These are phyloP conservation scores for Tirmania nivea DNA, from an alignment of 495 filamentous ascomycete genomes.

Conservation along the genomic window DNA sequence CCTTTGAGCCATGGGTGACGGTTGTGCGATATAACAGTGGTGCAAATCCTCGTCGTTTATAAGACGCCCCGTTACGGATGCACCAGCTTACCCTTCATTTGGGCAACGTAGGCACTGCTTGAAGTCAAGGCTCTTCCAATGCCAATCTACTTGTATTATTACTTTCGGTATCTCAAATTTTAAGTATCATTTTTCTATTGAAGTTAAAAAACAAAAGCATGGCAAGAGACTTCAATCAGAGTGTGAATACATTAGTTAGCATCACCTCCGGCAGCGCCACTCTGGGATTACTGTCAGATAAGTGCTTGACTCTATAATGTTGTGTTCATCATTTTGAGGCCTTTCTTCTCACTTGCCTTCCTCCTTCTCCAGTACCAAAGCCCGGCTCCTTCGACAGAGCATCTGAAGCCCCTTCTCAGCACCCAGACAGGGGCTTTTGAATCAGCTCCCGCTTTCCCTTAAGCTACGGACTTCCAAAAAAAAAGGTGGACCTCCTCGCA, in stretches of 20 bases:
- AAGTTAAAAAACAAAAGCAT: neutral
- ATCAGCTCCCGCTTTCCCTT: neutral
- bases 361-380: neutral
- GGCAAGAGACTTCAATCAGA: neutral
- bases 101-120: too few relatives aligned
- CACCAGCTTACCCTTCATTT: too few relatives aligned
- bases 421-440: neutral
- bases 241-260: neutral
- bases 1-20: too few relatives aligned
- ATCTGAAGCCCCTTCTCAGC: neutral
- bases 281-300: neutral
- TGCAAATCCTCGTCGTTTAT: too few relatives aligned
- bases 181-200: too few relatives aligned
- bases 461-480: slow-evolving; percentile 13
- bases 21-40: too few relatives aligned
- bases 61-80: too few relatives aligned
- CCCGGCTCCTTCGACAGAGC: neutral
- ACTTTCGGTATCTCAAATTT: too few relatives aligned
- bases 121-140: too few relatives aligned
- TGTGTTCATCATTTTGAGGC: neutral
- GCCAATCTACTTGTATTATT: too few relatives aligned
- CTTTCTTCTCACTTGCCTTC: too few relatives aligned
- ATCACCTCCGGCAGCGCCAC: neutral
- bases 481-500: slow-evolving; percentile 50
- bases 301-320: neutral